Evolutionary conservation across 2,329 filamentous ascomycete genomes (phyloP).

Genomic region (Aspergillus brunneoviolaceus): DNA sequence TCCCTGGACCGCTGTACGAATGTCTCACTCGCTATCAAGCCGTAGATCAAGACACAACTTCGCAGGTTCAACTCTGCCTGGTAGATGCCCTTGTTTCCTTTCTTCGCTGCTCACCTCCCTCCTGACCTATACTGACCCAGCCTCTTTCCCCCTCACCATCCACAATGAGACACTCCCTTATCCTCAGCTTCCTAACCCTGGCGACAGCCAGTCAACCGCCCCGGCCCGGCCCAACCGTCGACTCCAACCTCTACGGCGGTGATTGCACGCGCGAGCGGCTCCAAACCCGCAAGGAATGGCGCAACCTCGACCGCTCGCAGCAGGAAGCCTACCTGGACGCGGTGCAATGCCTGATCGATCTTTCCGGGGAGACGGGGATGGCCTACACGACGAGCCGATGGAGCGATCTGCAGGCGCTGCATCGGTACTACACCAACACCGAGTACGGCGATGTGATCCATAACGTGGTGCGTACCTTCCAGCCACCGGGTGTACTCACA

Average conservation of each 20-base stretch:
- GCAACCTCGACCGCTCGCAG: not conserved
- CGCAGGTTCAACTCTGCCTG: no score
- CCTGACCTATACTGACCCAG: no score
- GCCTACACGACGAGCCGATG: not conserved
- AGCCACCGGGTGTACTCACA: no score
- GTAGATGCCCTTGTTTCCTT: no score
- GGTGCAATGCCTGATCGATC: not conserved
- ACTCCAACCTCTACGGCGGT: not conserved
- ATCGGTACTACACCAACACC: not conserved
- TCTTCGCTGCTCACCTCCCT: no score
- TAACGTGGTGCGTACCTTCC: not conserved
- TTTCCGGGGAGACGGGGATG: not conserved
- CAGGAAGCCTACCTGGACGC: not conserved
- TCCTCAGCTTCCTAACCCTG: no score
- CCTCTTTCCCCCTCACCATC: no score
- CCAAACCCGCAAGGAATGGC: not conserved
- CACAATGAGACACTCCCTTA: no score
- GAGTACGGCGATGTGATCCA: not conserved
- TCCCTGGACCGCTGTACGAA: no score
- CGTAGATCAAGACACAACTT: no score
- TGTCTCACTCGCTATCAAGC: no score
- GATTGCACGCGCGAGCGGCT: not conserved
- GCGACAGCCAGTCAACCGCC: no score
- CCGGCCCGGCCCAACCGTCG: not conserved
- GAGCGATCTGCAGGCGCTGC: not conserved